Evolutionary conservation across 2,329 filamentous ascomycete species (phyloP).

Genomic region (Helotiales sp.): DNA sequence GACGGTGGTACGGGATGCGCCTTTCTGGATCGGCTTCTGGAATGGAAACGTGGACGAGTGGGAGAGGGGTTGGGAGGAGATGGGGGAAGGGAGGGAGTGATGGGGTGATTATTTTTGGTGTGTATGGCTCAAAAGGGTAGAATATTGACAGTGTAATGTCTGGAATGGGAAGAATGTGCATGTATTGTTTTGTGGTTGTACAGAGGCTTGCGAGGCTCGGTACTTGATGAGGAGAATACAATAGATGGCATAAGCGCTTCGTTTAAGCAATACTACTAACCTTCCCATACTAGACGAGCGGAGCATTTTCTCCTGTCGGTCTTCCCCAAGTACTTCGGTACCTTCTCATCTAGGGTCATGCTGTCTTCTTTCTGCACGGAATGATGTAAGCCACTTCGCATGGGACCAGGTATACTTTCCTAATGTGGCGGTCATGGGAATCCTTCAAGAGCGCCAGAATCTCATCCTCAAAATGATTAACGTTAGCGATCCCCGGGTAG

Average conservation of each 20-base stretch:
- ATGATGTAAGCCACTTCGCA: not conserved
- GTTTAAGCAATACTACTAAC: not conserved
- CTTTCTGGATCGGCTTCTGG: conserved; percentile 5
- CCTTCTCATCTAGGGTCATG: no score
- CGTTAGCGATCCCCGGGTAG: not conserved
- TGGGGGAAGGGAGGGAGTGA: not conserved
- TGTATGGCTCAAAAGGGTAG: not conserved
- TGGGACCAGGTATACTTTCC: not conserved
- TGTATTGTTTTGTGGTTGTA: no score
- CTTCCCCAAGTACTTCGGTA: not conserved
- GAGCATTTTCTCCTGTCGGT: not conserved
- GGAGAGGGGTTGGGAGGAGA: not conserved
- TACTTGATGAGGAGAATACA: no score
- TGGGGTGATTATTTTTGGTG: not conserved
- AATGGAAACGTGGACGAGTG: conserved; percentile 22
- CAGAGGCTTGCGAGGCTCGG: no score
- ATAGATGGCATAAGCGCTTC: no score
- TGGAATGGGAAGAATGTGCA: conserved; percentile 5
- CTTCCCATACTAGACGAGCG: not conserved
- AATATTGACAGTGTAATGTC: not conserved
- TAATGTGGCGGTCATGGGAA: not conserved
- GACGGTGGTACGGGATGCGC: not conserved
- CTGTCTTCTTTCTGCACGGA: no score
- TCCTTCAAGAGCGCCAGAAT: not conserved
- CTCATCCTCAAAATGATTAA: not conserved